Base-by-base conservation (phyloP, 202 grass and related monocot species). In the Schoenoplectus tabernaemontani region DNA sequence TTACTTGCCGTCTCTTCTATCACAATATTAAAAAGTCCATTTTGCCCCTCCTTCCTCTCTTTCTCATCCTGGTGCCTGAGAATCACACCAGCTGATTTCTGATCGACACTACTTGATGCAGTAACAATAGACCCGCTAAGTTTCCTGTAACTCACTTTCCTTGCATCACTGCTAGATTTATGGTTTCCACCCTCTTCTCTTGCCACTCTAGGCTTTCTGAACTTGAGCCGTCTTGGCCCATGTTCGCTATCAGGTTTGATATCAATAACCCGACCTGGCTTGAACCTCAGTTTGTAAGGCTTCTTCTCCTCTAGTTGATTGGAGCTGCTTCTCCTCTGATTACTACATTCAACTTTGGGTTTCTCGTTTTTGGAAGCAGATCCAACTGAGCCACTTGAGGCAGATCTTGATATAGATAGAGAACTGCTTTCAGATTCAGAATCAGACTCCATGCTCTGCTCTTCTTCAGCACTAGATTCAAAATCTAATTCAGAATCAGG, bases 1-100 rank as follows among this genome's bases (percentile, higher is more conserved):
- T 93, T 93, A 82, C 91, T 90, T 81, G 91, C 91, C 17, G 94
- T 97, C 88, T 92, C 89, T 88, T 97, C 87, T 17, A 97, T 97
- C 65, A 97, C 89, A 57, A 92, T 97, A 79, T 97, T 97, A 76
- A 92, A 97, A 44, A 97, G 84, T 43, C 89, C 80, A 36, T 46
- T 62, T 47, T 64, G 77, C 59, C 79, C 78, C 74, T 93, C 94
- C 87, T 91, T 97, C 82, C 87, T 88, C 59, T 85, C 87, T 33
- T 85, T 82, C 62, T 72, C 50, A 62, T 90, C 91, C 79, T 97
- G 91, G 82, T 90, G 91, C 51, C 82, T 87, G 86, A 97, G 66
- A 71, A 88, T 84, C 53, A 92, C 61, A 81, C 74, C 73, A 28
- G 83, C 73, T 60, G 85, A 87, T 86, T 89, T 83, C 51, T 81